Percentiles rank a stretch among this genome's conserved stretches.
Evolutionary conservation across 352 stramenopile genomes (phyloP).

Genomic region (Globisporangium acanthophoron): DNA sequence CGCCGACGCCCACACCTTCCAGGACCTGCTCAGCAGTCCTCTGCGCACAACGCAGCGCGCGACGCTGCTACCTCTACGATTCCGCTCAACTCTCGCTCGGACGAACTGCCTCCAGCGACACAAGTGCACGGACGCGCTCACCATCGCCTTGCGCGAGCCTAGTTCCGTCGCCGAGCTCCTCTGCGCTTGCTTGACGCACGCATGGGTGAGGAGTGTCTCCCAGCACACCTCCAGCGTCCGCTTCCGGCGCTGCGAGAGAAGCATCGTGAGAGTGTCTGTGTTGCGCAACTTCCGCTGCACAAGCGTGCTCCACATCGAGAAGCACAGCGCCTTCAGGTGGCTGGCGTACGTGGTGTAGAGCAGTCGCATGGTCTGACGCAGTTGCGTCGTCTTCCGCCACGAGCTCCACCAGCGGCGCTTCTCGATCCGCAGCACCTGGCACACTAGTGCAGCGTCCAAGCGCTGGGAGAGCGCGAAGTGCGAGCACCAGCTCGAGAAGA

Average conservation of each 20-base stretch:
- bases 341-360: background rate
- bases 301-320: background rate
- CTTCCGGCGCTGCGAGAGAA: background rate
- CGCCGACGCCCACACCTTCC: background rate
- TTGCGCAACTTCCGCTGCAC: conserved; percentile 1
- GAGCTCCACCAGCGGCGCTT: background rate
- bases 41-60: background rate
- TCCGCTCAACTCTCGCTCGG: background rate
- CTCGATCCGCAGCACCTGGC: background rate
- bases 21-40: background rate
- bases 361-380: background rate
- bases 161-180: background rate
- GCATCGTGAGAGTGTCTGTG: background rate
- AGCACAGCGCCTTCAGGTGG: background rate
- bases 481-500: conserved; percentile 2
- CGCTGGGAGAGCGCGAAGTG: background rate
- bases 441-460: background rate
- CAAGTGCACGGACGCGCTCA: background rate
- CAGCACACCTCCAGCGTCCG: background rate
- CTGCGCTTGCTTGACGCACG: background rate
- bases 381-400: conserved; percentile 5
- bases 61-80: background rate
- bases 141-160: background rate
- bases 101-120: conserved; percentile 1
- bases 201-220: background rate